Evolutionary conservation across 805 yeast species (phyloP).

Genomic region (Maudiozyma turicensis): DNA sequence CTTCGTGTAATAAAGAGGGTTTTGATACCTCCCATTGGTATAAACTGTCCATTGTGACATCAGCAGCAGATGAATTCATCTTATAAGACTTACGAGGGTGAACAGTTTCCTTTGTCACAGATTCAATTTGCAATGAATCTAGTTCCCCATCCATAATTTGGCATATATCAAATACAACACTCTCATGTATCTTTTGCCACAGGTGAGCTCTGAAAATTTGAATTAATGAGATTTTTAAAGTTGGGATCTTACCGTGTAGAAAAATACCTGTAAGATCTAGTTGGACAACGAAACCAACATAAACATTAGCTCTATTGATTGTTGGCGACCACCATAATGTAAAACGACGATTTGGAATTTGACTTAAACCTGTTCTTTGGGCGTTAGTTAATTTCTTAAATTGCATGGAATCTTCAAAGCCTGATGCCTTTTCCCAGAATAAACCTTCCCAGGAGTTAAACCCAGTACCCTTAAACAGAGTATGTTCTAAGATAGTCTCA

Average conservation of each 20-base stretch:
- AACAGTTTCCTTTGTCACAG: constrained; percentile 81
- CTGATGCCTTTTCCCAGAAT: constrained; percentile 97
- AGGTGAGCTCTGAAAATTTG: constrained; percentile 96
- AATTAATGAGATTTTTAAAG: constrained; percentile 86
- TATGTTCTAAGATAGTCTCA: constrained; percentile 90
- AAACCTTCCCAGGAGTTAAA: constrained; percentile 98
- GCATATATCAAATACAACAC: constrained; percentile 85
- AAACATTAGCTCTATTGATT: constrained; percentile 93
- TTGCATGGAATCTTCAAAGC: constrained; percentile 92
- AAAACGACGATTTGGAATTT: constrained; percentile 93
- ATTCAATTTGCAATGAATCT: constrained; percentile 72
- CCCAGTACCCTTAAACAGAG: constrained; percentile 92
- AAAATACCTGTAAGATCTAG: constrained; percentile 94
- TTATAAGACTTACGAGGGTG: constrained; percentile 96
- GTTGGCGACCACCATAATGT: constrained; percentile 99
- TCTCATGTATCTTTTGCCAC: constrained; percentile 98
- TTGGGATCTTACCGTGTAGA: constrained; percentile 95
- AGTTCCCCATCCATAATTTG: constrained; percentile 85
- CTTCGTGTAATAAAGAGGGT: constrained; percentile 72
- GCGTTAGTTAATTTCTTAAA: constrained; percentile 94
- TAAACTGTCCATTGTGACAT: constrained; percentile 64
- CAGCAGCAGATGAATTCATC: constrained; percentile 95
- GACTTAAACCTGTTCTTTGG: constrained; percentile 92
- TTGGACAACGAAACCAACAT: constrained; percentile 95
- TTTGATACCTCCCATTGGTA: constrained; percentile 74